Conservation (phyloP, 805 yeast species). For the Saccharomycopsis babjevae region DNA sequence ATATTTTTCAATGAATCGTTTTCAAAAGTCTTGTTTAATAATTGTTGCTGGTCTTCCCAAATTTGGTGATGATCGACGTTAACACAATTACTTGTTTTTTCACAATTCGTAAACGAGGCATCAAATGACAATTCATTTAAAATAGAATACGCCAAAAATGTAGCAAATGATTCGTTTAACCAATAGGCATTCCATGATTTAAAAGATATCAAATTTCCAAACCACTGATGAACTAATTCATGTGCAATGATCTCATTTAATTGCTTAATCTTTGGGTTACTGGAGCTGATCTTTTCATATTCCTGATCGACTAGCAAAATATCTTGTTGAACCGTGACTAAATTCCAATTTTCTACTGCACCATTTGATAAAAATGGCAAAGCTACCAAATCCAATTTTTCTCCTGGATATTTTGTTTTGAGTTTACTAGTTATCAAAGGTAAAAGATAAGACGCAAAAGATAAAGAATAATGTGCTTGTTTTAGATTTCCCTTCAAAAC, state of each 20-base stretch:
- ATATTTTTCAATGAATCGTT: conserved; percentile 28
- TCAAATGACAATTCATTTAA: conserved; percentile 23
- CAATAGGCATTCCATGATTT: conserved; percentile 61
- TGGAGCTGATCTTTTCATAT: conserved; percentile 20
- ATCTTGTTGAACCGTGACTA: conserved; percentile 48
- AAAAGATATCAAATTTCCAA: conserved; percentile 59
- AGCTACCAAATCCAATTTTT: conserved; percentile 57
- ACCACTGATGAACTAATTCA: conserved; percentile 73
- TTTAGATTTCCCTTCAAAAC: conserved; percentile 41
- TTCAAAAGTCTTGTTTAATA: conserved; percentile 27
- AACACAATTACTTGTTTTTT: conserved; percentile 6
- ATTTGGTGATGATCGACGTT: conserved; percentile 21
- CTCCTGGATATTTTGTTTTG: conserved; percentile 41
- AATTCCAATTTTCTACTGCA: conserved; percentile 75
- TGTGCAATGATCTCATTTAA: conserved; percentile 53
- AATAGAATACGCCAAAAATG: conserved; percentile 51
- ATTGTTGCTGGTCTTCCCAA: conserved; percentile 23
- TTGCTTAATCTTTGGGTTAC: conserved; percentile 20
- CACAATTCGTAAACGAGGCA: neutral
- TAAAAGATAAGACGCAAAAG: conserved; percentile 35
- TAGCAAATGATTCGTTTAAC: conserved; percentile 74
- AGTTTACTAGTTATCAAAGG: conserved; percentile 40
- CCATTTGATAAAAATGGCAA: conserved; percentile 66
- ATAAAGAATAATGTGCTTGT: conserved; percentile 41
- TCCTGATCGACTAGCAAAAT: conserved; percentile 29